Conservation (phyloP, 805 yeast species). For the Sugiyamaella americana region DNA sequence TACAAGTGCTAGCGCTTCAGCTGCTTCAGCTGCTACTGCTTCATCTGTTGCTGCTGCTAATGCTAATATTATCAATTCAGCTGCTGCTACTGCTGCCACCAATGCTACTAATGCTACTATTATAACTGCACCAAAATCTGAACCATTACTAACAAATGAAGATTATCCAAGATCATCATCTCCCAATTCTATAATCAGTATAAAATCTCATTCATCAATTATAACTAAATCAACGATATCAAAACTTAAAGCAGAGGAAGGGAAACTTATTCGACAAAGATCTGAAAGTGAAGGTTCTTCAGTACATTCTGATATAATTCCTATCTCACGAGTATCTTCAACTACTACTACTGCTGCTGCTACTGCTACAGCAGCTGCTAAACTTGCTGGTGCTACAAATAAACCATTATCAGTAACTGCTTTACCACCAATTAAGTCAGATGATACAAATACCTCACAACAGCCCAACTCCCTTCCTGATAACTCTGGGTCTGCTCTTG, state of each 20-base stretch:
- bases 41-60: slow-evolving; percentile 11
- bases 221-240: neutral
- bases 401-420: neutral
- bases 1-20: neutral
- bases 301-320: neutral
- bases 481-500: slow-evolving; percentile 14
- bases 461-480: slow-evolving; percentile 3
- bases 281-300: neutral
- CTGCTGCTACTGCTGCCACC: neutral
- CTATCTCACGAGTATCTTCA: slow-evolving; percentile 6
- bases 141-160: too few species aligned
- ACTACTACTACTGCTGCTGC: neutral
- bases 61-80: slow-evolving; percentile 2
- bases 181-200: neutral
- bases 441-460: neutral
- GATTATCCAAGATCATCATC: neutral
- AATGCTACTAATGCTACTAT: slow-evolving; percentile 1
- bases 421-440: neutral
- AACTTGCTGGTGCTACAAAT: neutral
- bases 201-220: slow-evolving; percentile 1
- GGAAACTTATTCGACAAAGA: neutral
- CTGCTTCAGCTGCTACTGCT: neutral
- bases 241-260: neutral
- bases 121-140: neutral
- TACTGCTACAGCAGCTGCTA: neutral